phyloP scores from a whole-genome alignment of 2,329 filamentous ascomycete genomes.

The Curvularia sp. region DNA sequence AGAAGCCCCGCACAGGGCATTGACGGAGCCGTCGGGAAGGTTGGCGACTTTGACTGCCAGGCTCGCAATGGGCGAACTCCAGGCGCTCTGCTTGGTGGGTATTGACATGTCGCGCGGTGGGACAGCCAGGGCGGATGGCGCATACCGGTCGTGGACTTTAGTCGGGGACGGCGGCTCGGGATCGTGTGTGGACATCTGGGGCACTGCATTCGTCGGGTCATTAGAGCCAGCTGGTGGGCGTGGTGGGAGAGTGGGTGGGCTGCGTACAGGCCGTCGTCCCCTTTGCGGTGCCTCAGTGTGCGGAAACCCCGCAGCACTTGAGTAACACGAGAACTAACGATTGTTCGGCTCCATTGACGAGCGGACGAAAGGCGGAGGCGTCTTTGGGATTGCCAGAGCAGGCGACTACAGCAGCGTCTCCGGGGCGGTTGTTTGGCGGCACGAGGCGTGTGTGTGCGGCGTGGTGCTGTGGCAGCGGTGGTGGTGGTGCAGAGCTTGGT shows the following conservation, averaged over 20 bases:
- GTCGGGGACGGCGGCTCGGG: constrained; percentile 49
- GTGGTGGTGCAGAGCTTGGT: constrained; percentile 19
- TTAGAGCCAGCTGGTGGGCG: constrained; percentile 27
- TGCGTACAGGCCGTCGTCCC: constrained; percentile 51
- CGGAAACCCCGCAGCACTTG: constrained; percentile 54
- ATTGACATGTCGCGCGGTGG: constrained; percentile 30
- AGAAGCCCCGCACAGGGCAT: constrained; percentile 84
- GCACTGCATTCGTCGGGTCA: constrained; percentile 34
- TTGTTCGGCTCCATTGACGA: constrained; percentile 53
- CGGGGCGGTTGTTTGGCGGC: constrained; percentile 9
- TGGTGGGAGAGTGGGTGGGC: constrained; percentile 2
- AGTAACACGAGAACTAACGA: constrained; percentile 52
- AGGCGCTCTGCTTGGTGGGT: constrained; percentile 23
- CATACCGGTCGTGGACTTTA: constrained; percentile 43
- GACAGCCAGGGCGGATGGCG: constrained; percentile 33
- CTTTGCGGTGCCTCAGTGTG: constrained; percentile 50
- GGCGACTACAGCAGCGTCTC: not conserved
- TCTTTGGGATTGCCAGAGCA: not conserved
- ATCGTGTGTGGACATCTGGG: constrained; percentile 48
- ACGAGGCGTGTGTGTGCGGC: constrained; percentile 3
- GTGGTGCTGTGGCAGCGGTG: not conserved
- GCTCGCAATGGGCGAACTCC: constrained; percentile 38
- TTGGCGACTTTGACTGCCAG: constrained; percentile 53
- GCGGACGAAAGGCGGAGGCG: constrained; percentile 17
- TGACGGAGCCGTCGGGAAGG: constrained; percentile 68